These are phyloP conservation scores for Collybia sordida DNA, from an alignment of 768 basidiomycete species.

Conservation along the genomic window DNA sequence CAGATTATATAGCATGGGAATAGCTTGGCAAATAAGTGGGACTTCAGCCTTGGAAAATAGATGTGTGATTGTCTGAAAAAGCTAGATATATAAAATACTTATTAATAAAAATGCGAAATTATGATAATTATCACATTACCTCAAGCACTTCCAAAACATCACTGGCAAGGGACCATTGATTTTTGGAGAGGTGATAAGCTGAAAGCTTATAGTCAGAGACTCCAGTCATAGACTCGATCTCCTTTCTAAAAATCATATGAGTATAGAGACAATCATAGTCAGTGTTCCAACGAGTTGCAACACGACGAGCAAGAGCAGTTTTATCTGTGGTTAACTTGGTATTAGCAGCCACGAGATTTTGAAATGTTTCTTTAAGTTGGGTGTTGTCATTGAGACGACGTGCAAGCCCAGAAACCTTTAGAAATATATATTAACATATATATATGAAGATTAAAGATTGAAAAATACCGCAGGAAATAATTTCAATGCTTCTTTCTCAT, in stretches of 20 bases:
- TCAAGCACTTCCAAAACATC: conserved; percentile 22
- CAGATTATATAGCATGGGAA: background rate
- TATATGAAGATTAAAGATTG: too few relatives aligned
- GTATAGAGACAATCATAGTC: conserved; percentile 23
- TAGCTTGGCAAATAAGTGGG: background rate
- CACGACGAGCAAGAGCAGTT: conserved; percentile 16
- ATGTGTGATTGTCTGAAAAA: background rate
- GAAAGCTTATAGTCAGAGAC: conserved; percentile 8
- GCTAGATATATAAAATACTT: background rate
- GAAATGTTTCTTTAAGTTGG: conserved; percentile 22
- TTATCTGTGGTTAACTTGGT: conserved; percentile 6
- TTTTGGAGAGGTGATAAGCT: conserved; percentile 15
- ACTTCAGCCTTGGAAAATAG: background rate
- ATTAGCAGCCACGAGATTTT: conserved; percentile 15
- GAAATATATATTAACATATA: too few relatives aligned
- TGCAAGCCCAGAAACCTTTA: conserved; percentile 21
- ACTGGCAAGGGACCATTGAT: conserved; percentile 24
- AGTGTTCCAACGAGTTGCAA: conserved; percentile 30
- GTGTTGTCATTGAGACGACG: conserved; percentile 20
- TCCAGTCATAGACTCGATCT: conserved; percentile 19
- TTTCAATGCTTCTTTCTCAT: conserved; percentile 8
- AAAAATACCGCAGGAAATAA: conserved; percentile 15
- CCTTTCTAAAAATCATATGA: conserved; percentile 20
- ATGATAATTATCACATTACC: conserved; percentile 13
- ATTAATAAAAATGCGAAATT: background rate